A percentile compares a stretch with the other conserved stretches of the same genome.
phyloP scores from a whole-genome alignment of 2,329 filamentous ascomycete genomes.

The Lecanicillium sp. region DNA sequence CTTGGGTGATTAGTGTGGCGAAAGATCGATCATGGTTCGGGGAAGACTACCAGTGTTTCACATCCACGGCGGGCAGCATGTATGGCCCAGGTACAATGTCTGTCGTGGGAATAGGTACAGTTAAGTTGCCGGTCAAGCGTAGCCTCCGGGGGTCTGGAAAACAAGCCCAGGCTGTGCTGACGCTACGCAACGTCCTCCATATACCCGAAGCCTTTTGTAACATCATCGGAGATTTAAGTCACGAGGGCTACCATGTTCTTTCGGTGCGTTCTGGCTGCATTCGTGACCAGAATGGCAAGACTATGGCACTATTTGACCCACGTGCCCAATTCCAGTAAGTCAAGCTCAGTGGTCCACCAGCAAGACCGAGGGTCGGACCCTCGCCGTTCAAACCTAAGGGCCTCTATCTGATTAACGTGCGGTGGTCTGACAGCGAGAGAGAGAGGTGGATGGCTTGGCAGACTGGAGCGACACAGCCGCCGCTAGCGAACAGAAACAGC shows the following conservation, averaged over 20 bases:
- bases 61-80: background rate
- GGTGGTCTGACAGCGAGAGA: background rate
- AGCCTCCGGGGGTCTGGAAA: constrained; percentile 2
- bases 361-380: background rate
- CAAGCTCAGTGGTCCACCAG: background rate
- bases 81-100: background rate
- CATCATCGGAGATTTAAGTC: too few relatives aligned
- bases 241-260: background rate
- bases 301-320: background rate
- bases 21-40: constrained; percentile 10
- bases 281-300: background rate
- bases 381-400: background rate
- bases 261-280: too few relatives aligned
- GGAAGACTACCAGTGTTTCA: constrained; percentile 7
- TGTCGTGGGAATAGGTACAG: constrained; percentile 8
- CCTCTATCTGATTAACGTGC: background rate
- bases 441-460: background rate
- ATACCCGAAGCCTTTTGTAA: constrained; percentile 4
- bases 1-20: constrained; percentile 1
- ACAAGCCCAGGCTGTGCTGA: constrained; percentile 4
- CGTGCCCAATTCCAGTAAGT: background rate
- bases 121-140: constrained; percentile 7
- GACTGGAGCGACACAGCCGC: background rate
- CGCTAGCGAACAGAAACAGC: too few relatives aligned
- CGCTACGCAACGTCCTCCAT: constrained; percentile 6